A percentile compares a stretch with the other conserved stretches of the same genome.
Conservation (phyloP, 2,329 filamentous ascomycete species). For the Talaromyces islandicus region DNA sequence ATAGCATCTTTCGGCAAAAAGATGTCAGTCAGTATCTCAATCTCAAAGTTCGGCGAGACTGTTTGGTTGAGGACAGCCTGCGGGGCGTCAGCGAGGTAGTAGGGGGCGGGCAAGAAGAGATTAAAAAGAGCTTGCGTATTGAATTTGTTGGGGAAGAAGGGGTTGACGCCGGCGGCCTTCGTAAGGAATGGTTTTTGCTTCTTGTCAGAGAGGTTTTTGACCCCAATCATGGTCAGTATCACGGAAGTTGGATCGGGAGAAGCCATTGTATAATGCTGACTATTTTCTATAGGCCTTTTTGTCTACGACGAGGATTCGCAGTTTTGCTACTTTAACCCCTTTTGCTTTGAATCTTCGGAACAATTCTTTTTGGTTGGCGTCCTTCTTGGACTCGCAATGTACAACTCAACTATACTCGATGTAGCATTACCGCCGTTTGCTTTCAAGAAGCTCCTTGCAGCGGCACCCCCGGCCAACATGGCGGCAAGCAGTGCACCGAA, state of each 20-base stretch:
- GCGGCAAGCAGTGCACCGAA: conserved; percentile 52
- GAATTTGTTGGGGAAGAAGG: conserved; percentile 85
- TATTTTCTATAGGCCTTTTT: conserved; percentile 63
- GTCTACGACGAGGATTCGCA: conserved; percentile 84
- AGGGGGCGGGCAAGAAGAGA: conserved; percentile 71
- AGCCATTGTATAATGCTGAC: not conserved
- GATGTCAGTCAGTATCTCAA: conserved; percentile 71
- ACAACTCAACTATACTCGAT: conserved; percentile 90
- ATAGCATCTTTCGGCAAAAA: conserved; percentile 72
- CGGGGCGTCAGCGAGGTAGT: conserved; percentile 79
- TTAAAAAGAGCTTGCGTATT: conserved; percentile 84
- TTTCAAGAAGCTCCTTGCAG: conserved; percentile 78
- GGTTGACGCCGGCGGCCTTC: conserved; percentile 79
- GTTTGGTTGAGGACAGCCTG: conserved; percentile 81
- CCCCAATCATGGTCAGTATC: conserved; percentile 68
- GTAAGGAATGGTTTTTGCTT: conserved; percentile 92
- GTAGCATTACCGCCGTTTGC: conserved; percentile 82
- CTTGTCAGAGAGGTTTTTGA: conserved; percentile 87
- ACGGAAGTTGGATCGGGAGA: not conserved
- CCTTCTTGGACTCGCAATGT: conserved; percentile 81
- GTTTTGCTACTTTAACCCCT: conserved; percentile 89
- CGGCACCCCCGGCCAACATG: conserved; percentile 59
- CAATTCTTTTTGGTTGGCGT: conserved; percentile 89
- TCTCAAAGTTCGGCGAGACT: conserved; percentile 73
- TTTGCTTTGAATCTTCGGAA: conserved; percentile 83